Percentiles rank a stretch among this genome's conserved stretches.
Conservation (phyloP, 1,284 basidiomycete genomes). For the Ustilago tritici region DNA sequence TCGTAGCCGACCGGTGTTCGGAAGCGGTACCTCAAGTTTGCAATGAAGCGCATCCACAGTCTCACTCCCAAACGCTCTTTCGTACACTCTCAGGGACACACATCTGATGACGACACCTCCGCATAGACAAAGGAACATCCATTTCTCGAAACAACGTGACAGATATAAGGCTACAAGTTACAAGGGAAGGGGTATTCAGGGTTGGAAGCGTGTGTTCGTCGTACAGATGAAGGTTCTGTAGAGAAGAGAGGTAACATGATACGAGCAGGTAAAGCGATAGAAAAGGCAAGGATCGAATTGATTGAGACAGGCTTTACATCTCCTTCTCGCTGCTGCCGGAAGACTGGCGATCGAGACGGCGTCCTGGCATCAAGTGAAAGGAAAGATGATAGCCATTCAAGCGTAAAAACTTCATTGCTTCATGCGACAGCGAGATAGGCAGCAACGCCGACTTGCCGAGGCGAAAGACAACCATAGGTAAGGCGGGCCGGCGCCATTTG, state of each 20-base stretch:
- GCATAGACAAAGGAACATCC: neutral
- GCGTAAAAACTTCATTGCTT: neutral
- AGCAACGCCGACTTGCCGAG: neutral
- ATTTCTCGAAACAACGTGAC: slow-evolving; percentile 6
- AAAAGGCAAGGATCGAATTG: neutral
- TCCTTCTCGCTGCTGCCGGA: slow-evolving; percentile 43
- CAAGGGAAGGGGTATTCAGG: neutral
- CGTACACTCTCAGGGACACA: no score
- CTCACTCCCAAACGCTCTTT: no score
- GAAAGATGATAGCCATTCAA: neutral
- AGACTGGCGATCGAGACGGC: slow-evolving; percentile 24
- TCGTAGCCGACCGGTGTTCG: no score
- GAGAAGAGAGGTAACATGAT: no score
- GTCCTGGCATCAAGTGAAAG: no score
- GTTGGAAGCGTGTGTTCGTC: neutral
- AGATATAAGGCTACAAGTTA: slow-evolving; percentile 1
- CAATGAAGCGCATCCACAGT: no score
- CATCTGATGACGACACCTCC: no score
- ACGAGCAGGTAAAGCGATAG: neutral
- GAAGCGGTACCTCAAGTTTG: no score
- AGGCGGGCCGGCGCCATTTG: neutral
- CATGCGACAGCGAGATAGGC: neutral
- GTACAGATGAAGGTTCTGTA: neutral
- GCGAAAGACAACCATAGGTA: neutral
- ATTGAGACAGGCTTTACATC: neutral